Percentiles rank a stretch among this genome's conserved stretches.
phyloP scores from a whole-genome alignment of 768 basidiomycete species.

The Panus rudis region DNA sequence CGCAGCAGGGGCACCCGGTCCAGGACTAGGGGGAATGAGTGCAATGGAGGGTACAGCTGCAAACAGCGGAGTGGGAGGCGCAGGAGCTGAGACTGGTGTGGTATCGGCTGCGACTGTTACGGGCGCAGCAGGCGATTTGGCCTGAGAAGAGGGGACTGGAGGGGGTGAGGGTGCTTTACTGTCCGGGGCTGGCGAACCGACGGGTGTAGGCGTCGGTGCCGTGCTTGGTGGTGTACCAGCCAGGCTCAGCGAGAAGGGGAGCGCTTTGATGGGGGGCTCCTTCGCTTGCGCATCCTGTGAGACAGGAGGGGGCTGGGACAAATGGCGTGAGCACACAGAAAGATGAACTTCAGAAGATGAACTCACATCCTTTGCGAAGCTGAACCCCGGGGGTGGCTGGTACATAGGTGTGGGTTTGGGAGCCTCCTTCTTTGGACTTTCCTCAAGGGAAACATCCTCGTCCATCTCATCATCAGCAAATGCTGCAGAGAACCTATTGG shows the following conservation, averaged over 20 bases:
- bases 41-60: slow-evolving; percentile 20
- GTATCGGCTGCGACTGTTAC: slow-evolving; percentile 1
- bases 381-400: slow-evolving; percentile 56
- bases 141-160: background rate
- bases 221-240: slow-evolving; percentile 9
- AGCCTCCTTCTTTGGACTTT: slow-evolving; percentile 34
- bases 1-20: slow-evolving; percentile 5
- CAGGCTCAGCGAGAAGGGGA: slow-evolving; percentile 61
- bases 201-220: slow-evolving; percentile 10
- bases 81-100: slow-evolving; percentile 3
- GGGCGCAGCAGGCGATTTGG: background rate
- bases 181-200: too few species aligned
- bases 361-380: slow-evolving; percentile 57
- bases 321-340: slow-evolving; percentile 2
- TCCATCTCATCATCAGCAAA: slow-evolving; percentile 45
- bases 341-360: background rate
- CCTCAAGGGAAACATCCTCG: slow-evolving; percentile 28
- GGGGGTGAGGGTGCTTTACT: slow-evolving; percentile 8
- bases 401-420: slow-evolving; percentile 44
- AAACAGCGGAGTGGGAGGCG: slow-evolving; percentile 9
- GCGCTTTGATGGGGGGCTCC: slow-evolving; percentile 56
- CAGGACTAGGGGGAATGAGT: slow-evolving; percentile 24
- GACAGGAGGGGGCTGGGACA: slow-evolving; percentile 22
- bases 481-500: slow-evolving; percentile 59
- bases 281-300: slow-evolving; percentile 40